Conservation (phyloP, 768 basidiomycete genomes). For the Cytidiella melzeri region DNA sequence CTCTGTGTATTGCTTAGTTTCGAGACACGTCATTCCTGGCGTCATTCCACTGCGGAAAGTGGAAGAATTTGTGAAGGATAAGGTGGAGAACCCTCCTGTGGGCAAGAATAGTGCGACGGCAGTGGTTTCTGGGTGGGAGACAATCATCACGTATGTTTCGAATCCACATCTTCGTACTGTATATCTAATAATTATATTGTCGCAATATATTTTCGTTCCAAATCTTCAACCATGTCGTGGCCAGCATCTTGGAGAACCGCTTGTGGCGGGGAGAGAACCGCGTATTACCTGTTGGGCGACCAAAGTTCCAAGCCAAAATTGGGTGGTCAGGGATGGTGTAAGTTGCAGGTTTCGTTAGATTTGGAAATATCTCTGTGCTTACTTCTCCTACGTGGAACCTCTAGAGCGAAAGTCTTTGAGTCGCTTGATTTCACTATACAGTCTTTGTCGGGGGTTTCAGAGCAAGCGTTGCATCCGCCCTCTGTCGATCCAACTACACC, state of each 20-base stretch:
- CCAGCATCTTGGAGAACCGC: slow-evolving; percentile 68
- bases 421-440: slow-evolving; percentile 32
- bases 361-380: too few species aligned
- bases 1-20: slow-evolving; percentile 65
- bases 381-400: background rate
- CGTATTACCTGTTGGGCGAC: slow-evolving; percentile 45
- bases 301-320: slow-evolving; percentile 54
- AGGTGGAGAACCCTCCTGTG: slow-evolving; percentile 46
- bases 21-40: slow-evolving; percentile 57
- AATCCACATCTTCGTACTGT: slow-evolving; percentile 3
- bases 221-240: background rate
- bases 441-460: slow-evolving; percentile 15
- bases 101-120: slow-evolving; percentile 52
- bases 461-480: slow-evolving; percentile 49
- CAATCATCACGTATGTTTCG: slow-evolving; percentile 51
- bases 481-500: slow-evolving; percentile 39
- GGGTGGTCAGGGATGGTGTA: slow-evolving; percentile 62
- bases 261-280: slow-evolving; percentile 68
- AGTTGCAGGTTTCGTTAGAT: too few species aligned
- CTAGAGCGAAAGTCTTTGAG: slow-evolving; percentile 37
- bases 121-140: slow-evolving; percentile 56
- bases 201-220: background rate
- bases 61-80: slow-evolving; percentile 61
- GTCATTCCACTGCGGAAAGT: slow-evolving; percentile 58
- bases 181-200: slow-evolving; percentile 4